These are phyloP conservation scores for Stenocarpella maydis DNA, from an alignment of 2,329 filamentous ascomycete species.

Conservation along the genomic window DNA sequence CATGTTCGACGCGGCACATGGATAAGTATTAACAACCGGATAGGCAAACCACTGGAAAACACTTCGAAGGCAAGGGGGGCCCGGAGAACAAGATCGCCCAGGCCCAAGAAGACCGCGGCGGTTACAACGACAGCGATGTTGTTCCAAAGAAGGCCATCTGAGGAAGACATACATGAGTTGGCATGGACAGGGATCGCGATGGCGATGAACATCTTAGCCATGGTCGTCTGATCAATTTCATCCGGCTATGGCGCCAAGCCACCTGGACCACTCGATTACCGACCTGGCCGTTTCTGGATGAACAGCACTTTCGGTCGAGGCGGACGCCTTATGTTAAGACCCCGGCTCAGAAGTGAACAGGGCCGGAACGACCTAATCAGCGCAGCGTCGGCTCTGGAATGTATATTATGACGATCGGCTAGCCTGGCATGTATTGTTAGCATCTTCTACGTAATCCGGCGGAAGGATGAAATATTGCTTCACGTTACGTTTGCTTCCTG, in stretches of 20 bases:
- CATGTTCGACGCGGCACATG: not conserved
- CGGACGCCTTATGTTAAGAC: constrained; percentile 52
- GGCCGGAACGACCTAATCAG: not conserved
- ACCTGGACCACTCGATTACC: constrained; percentile 48
- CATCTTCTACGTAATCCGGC: not conserved
- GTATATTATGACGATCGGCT: not conserved
- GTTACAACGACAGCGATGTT: constrained; percentile 50
- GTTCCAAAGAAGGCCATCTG: constrained; percentile 42
- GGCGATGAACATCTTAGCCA: constrained; percentile 44
- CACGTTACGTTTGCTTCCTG: not conserved
- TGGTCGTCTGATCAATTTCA: constrained; percentile 49
- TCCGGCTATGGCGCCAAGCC: constrained; percentile 50
- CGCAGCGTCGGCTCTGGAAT: constrained; percentile 12
- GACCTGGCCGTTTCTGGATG: constrained; percentile 51
- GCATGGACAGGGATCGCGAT: constrained; percentile 15
- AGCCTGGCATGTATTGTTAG: constrained; percentile 23
- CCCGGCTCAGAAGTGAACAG: not conserved
- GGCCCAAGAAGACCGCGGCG: constrained; percentile 44
- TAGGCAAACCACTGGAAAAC: constrained; percentile 54
- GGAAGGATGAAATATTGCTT: not conserved
- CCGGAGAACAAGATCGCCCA: constrained; percentile 50
- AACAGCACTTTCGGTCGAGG: constrained; percentile 53
- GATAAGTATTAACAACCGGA: constrained; percentile 30
- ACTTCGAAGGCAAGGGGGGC: constrained; percentile 54
- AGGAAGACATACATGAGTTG: constrained; percentile 34